Evolutionary conservation across 2,329 filamentous ascomycete genomes (phyloP), one percentile per base, ranked within the genome.

Genomic region (Geosmithia flava): DNA sequence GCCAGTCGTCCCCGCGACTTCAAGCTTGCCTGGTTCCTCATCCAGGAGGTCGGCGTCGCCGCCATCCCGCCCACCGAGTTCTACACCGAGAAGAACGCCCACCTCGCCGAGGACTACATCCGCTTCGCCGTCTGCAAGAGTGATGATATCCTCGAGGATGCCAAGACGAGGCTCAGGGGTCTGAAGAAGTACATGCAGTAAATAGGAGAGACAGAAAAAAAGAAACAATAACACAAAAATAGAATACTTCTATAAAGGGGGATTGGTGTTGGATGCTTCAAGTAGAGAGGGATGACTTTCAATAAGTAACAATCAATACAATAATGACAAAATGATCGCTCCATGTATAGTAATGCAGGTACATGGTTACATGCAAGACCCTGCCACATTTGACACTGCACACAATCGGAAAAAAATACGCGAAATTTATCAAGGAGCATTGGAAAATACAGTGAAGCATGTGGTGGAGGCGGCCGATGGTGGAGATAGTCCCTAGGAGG

Each of bases 31-130:
- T 98, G 91, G 91, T 97, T 97, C 69, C 68, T 96, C 57, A 98
- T 98, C 66, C 90, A 90, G 63, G 91, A 98, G 70, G 73, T 98
- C 19, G 93, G 93, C 10, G 88, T 98, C 27, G 93, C 93, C 2
- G 90, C 91, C 8, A 96, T 98, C 53, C 93, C 93, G 17, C 93
- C 93, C 0, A 95, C 90, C 0, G 93, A 98, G 66, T 98, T 98
- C 66, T 97, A 96, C 64, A 96, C 91, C 0, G 82, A 87, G 17
- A 69, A 66, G 42, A 95, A 95, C 59, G 80, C 85, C 27, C 80
- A 86, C 58, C 80, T 96, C 56, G 93, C 87, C 0, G 87, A 96
- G 71, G 85, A 97, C 58, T 98, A 94, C 69, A 75, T 98, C 59
- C 76, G 93, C 20, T 97, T 97, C 62, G 93, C 93, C 0, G 89